Conservation (phyloP, 345 rosid genomes). For the Raphanus sativus region DNA sequence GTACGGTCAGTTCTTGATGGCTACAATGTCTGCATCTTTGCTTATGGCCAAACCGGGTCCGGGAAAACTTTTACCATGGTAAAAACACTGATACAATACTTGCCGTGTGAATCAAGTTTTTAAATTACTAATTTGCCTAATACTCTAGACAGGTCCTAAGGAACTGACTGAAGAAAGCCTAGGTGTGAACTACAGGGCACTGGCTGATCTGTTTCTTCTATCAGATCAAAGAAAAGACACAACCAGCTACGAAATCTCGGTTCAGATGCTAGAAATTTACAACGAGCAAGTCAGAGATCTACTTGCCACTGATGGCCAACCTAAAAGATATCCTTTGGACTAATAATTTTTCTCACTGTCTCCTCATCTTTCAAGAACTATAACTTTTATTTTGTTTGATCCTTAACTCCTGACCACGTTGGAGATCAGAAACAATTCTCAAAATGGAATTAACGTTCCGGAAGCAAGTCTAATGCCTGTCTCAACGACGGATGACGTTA, state of each 20-base stretch:
- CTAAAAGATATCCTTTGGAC: conserved; percentile 70
- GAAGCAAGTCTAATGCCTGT: conserved; percentile 81
- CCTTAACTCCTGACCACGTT: conserved; percentile 56
- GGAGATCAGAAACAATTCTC: conserved; percentile 89
- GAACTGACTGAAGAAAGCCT: conserved; percentile 73
- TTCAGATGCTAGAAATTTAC: conserved; percentile 97
- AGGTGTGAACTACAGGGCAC: conserved; percentile 94
- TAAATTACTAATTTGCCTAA: background rate
- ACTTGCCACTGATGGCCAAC: conserved; percentile 67
- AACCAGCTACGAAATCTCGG: conserved; percentile 60
- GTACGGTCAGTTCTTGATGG: conserved; percentile 97
- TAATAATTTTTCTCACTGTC: background rate
- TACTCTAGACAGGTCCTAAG: conserved; percentile 77
- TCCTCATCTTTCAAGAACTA: background rate
- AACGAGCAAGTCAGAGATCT: conserved; percentile 98
- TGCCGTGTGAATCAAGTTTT: background rate
- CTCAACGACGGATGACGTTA: conserved; percentile 74
- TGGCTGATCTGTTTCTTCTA: conserved; percentile 73
- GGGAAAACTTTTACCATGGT: conserved; percentile 65
- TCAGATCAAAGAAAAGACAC: conserved; percentile 65
- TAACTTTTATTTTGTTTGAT: conserved; percentile 2
- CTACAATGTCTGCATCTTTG: conserved; percentile 95
- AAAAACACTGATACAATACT: background rate
- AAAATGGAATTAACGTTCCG: conserved; percentile 85
- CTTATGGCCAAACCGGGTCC: conserved; percentile 80